A percentile compares a stretch with the other conserved stretches of the same genome.
Evolutionary conservation across 2,329 filamentous ascomycete species (phyloP).

Genomic region (Phoma sp.): DNA sequence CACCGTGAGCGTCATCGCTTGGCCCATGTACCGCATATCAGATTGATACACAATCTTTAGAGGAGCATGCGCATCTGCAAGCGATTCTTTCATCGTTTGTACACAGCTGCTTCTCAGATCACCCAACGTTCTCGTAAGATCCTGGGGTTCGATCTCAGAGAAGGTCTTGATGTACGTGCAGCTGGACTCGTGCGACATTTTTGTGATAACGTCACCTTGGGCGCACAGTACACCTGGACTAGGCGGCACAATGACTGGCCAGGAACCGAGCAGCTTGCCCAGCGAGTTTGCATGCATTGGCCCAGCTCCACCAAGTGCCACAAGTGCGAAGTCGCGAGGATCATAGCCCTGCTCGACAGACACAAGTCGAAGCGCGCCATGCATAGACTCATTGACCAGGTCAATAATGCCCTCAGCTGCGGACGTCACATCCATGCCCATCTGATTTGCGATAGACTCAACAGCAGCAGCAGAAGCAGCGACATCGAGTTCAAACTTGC

Average conservation of each 20-base stretch:
- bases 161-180: slow-evolving; percentile 56
- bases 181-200: slow-evolving; percentile 58
- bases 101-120: slow-evolving; percentile 49
- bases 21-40: slow-evolving; percentile 59
- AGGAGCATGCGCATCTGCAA: slow-evolving; percentile 39
- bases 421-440: slow-evolving; percentile 53
- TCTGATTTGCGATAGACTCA: slow-evolving; percentile 54
- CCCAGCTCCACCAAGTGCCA: slow-evolving; percentile 60
- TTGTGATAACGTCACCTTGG: slow-evolving; percentile 59
- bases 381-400: slow-evolving; percentile 61
- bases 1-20: slow-evolving; percentile 48
- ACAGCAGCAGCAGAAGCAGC: slow-evolving; percentile 54
- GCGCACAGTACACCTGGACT: slow-evolving; percentile 60
- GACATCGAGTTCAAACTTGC: slow-evolving; percentile 55
- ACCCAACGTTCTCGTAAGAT: slow-evolving; percentile 45
- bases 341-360: slow-evolving; percentile 62
- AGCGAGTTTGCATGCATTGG: slow-evolving; percentile 61
- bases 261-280: slow-evolving; percentile 58
- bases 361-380: slow-evolving; percentile 59
- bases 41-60: slow-evolving; percentile 51
- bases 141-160: slow-evolving; percentile 43
- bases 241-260: slow-evolving; percentile 62
- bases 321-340: slow-evolving; percentile 59
- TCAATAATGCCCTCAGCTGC: slow-evolving; percentile 60
- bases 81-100: slow-evolving; percentile 50